A percentile compares a stretch with the other conserved stretches of the same genome.
Conservation (phyloP, 768 basidiomycete genomes). For the Hygrocybe punicea region DNA sequence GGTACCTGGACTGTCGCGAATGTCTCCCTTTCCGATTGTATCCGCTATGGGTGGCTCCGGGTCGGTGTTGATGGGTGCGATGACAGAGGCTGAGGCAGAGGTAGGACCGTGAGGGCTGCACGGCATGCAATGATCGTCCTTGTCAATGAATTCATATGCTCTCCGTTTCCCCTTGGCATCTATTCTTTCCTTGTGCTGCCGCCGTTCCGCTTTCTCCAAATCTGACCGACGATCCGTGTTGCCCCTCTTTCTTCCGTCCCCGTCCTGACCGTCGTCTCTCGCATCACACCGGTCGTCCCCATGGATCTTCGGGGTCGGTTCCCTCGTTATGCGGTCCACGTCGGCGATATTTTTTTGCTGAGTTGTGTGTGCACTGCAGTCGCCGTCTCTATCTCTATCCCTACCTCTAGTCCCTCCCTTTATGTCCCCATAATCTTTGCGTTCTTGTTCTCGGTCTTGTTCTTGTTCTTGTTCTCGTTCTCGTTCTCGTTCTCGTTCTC, state of each 20-base stretch:
- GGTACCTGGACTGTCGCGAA: neutral
- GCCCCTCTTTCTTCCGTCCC: neutral
- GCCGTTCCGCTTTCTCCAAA: neutral
- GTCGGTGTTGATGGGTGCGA: neutral
- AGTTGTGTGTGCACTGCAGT: too few species aligned
- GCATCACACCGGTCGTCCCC: neutral
- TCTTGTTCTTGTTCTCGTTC: slow-evolving; percentile 13
- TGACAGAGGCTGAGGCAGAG: neutral
- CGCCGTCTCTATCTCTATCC: too few species aligned
- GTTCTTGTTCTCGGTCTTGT: too few species aligned
- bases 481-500: neutral
- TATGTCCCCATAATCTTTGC: too few species aligned
- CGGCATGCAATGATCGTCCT: too few species aligned
- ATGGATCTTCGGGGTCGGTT: neutral
- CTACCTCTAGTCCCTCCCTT: too few species aligned
- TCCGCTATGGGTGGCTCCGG: neutral
- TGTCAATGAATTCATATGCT: too few species aligned
- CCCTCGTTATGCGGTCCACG: neutral
- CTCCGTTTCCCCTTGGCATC: neutral
- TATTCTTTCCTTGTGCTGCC: neutral
- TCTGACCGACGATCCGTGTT: neutral
- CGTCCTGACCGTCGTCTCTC: neutral
- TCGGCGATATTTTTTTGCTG: too few species aligned
- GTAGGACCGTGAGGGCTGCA: neutral
- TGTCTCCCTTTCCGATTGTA: neutral